Evolutionary conservation across 1,139 yeast genomes (phyloP).

Genomic region (Sugiyamaella grinbergsii): DNA sequence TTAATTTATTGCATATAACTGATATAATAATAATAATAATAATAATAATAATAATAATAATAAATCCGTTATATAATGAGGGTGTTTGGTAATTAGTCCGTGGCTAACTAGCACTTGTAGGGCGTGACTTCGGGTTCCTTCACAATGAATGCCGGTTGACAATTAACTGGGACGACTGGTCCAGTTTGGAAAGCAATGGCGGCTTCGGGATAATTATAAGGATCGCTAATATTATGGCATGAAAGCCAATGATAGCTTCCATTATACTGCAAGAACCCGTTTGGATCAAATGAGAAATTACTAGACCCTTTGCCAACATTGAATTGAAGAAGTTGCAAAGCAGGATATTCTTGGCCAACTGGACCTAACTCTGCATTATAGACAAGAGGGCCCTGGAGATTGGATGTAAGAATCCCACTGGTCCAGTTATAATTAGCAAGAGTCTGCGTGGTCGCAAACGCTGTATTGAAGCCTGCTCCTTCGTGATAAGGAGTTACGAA

Average conservation of each 20-base stretch:
- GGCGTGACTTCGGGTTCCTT: neutral
- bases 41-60: too few relatives aligned
- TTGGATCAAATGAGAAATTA: slow-evolving; percentile 4
- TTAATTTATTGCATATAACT: too few relatives aligned
- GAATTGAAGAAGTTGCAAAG: slow-evolving; percentile 11
- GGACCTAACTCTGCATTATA: neutral
- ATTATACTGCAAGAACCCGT: slow-evolving; percentile 3
- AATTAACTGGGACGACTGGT: neutral
- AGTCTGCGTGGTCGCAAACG: slow-evolving; percentile 9
- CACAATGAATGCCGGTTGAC: slow-evolving; percentile 4
- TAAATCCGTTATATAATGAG: too few relatives aligned
- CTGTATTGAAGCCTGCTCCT: slow-evolving; percentile 21
- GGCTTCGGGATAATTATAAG: slow-evolving; percentile 22
- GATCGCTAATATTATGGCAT: slow-evolving; percentile 21
- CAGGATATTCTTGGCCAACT: neutral
- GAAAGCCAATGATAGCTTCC: slow-evolving; percentile 18
- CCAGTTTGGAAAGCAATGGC: slow-evolving; percentile 15
- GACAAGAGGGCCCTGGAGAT: neutral
- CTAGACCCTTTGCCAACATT: slow-evolving; percentile 3
- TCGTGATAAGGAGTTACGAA: slow-evolving; percentile 20
- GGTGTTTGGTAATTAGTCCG: too few relatives aligned
- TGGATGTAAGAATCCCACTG: neutral
- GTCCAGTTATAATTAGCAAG: slow-evolving; percentile 1
- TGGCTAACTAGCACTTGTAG: too few relatives aligned
- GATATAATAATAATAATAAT: too few relatives aligned